Percentiles rank a stretch among this genome's conserved stretches.
phyloP scores from a whole-genome alignment of 1,139 yeast genomes.

The Barnettozyma hawaiiensis region DNA sequence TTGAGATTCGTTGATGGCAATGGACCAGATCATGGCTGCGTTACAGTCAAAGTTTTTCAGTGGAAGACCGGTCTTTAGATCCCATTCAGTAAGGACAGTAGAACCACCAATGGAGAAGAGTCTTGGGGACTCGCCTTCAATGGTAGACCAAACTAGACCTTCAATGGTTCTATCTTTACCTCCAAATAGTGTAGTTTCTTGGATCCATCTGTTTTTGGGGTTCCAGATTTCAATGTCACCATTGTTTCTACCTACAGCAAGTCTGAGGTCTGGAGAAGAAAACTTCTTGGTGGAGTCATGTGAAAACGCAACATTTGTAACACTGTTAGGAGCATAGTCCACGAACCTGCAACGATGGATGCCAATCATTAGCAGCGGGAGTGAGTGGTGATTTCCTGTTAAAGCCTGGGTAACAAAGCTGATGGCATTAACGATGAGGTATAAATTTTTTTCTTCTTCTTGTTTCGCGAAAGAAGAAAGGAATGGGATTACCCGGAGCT shows the following conservation, averaged over 20 bases:
- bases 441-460: constrained; percentile 11
- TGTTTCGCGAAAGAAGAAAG: constrained; percentile 5
- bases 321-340: constrained; percentile 80
- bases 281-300: constrained; percentile 48
- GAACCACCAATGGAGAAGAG: constrained; percentile 94
- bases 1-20: constrained; percentile 59
- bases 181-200: constrained; percentile 65
- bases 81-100: constrained; percentile 90
- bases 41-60: constrained; percentile 78
- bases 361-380: constrained; percentile 38
- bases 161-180: constrained; percentile 82
- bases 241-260: constrained; percentile 90
- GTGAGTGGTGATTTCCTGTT: not conserved
- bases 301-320: constrained; percentile 80
- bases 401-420: no score
- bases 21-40: constrained; percentile 91
- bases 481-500: constrained; percentile 5
- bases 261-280: constrained; percentile 59
- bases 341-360: constrained; percentile 92
- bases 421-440: no score
- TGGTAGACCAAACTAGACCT: constrained; percentile 73
- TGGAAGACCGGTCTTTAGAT: constrained; percentile 68
- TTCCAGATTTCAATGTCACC: constrained; percentile 98
- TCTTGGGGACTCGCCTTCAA: constrained; percentile 49
- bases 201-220: constrained; percentile 59